These are phyloP conservation scores for Plasmodium sp. DNA, from an alignment of 169 alveolate genomes.

Conservation along the genomic window DNA sequence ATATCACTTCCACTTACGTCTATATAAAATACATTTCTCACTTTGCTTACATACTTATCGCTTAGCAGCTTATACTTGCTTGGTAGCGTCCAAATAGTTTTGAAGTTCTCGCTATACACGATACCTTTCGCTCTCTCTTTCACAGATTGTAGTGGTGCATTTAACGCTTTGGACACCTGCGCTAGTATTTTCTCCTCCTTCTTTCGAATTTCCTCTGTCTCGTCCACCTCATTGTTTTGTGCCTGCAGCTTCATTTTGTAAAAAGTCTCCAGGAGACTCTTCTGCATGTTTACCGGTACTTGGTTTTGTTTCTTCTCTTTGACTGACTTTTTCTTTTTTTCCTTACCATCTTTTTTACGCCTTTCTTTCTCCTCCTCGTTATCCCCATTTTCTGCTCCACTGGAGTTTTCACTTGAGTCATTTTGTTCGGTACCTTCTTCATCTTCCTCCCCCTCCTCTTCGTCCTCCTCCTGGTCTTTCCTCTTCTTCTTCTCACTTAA, in stretches of 20 bases:
- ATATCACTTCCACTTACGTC: constrained; percentile 91
- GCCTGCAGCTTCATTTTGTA: constrained; percentile 36
- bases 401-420: constrained; percentile 1
- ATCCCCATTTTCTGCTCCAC: neutral
- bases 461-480: neutral
- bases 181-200: constrained; percentile 70
- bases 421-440: constrained; percentile 12
- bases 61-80: constrained; percentile 76
- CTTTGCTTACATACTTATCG: constrained; percentile 73
- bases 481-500: constrained; percentile 33
- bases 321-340: neutral
- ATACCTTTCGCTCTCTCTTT: constrained; percentile 83
- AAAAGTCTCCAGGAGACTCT: constrained; percentile 66
- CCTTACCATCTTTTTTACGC: constrained; percentile 6
- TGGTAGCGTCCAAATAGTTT: constrained; percentile 83
- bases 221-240: constrained; percentile 55
- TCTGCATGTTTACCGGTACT: constrained; percentile 9
- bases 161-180: constrained; percentile 74
- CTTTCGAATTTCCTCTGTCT: constrained; percentile 55
- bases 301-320: neutral
- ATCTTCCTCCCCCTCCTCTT: constrained; percentile 1
- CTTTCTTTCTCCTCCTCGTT: neutral
- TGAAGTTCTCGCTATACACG: constrained; percentile 54
- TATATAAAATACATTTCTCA: constrained; percentile 84
- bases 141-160: constrained; percentile 77